These are phyloP conservation scores for Fusarium aywerte DNA, from an alignment of 2,329 filamentous ascomycete genomes.

Conservation along the genomic window DNA sequence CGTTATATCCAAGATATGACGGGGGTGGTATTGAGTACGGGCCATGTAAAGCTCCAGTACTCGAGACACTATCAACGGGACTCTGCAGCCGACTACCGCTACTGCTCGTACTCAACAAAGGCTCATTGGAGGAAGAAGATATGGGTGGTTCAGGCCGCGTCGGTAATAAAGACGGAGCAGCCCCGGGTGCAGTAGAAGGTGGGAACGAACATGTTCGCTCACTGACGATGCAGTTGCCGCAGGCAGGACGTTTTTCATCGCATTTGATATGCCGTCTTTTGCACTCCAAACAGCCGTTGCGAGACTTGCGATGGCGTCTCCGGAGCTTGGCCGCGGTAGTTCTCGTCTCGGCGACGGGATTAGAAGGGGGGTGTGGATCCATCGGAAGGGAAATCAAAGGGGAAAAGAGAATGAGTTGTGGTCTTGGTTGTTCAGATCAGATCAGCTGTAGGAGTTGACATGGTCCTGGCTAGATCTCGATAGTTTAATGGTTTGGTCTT, in stretches of 20 bases:
- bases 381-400: conserved; percentile 11
- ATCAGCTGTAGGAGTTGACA: not conserved
- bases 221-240: conserved; percentile 54
- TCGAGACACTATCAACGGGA: conserved; percentile 38
- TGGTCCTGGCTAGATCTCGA: not conserved
- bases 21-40: conserved; percentile 30
- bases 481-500: not conserved
- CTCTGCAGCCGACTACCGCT: conserved; percentile 34
- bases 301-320: conserved; percentile 55
- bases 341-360: conserved; percentile 22
- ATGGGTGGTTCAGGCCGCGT: conserved; percentile 12
- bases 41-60: conserved; percentile 18
- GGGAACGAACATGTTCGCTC: conserved; percentile 53
- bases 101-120: not conserved
- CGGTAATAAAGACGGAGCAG: conserved; percentile 17
- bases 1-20: conserved; percentile 18
- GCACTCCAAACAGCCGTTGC: conserved; percentile 55
- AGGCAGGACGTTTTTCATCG: conserved; percentile 55
- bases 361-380: conserved; percentile 37
- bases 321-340: conserved; percentile 47
- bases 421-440: conserved; percentile 5
- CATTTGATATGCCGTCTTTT: conserved; percentile 57
- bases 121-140: conserved; percentile 3
- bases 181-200: conserved; percentile 6
- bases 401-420: not conserved